Evolutionary conservation across 768 basidiomycete genomes (phyloP).

Genomic region (Hygrocybe punicea): DNA sequence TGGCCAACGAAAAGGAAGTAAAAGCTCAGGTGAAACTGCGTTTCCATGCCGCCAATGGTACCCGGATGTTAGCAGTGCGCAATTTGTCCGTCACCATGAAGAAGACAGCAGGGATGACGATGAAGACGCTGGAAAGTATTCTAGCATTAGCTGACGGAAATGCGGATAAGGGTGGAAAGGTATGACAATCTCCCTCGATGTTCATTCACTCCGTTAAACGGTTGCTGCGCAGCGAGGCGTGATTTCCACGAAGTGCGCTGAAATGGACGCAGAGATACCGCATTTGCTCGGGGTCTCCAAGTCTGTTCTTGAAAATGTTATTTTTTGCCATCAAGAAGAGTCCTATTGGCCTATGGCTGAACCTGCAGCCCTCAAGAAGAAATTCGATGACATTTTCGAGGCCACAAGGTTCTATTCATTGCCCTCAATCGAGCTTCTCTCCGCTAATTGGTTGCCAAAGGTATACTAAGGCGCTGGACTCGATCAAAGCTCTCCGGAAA

Average conservation of each 20-base stretch:
- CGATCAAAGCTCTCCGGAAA: conserved; percentile 86
- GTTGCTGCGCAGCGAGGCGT: conserved; percentile 60
- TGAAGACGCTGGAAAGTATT: conserved; percentile 97
- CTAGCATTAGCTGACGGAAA: conserved; percentile 69
- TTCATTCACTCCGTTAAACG: neutral
- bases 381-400: conserved; percentile 99
- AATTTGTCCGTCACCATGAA: conserved; percentile 91
- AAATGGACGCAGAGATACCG: conserved; percentile 94
- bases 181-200: conserved; percentile 31
- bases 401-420: conserved; percentile 69
- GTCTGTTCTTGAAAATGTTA: conserved; percentile 98
- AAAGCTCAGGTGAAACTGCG: conserved; percentile 97
- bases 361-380: conserved; percentile 89
- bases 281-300: conserved; percentile 92
- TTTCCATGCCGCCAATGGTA: conserved; percentile 86
- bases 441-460: conserved; percentile 37
- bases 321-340: conserved; percentile 99
- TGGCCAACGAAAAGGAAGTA: conserved; percentile 98
- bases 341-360: conserved; percentile 97
- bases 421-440: conserved; percentile 1
- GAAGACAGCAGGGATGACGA: conserved; percentile 82
- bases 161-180: conserved; percentile 71
- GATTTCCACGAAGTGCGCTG: conserved; percentile 96
- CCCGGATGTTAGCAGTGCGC: conserved; percentile 84
- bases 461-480: conserved; percentile 94